Evolutionary conservation across 768 basidiomycete species (phyloP).

Genomic region (Chlorophyllum brunneum): DNA sequence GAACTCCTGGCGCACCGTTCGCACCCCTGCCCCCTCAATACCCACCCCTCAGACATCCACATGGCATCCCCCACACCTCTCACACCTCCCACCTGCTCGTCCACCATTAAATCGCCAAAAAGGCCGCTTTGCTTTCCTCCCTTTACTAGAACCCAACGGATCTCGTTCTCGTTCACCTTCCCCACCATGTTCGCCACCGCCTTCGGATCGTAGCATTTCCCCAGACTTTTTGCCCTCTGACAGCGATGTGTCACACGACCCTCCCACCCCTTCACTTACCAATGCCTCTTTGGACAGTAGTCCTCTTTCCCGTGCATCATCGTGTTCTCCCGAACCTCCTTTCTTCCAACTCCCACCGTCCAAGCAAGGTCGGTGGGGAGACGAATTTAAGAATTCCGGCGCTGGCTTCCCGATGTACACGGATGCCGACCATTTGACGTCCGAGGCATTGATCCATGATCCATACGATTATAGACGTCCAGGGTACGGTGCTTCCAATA

Average conservation of each 20-base stretch:
- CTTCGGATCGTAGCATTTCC: conserved; percentile 7
- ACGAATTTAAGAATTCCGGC: conserved; percentile 2
- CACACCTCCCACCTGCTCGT: conserved; percentile 11
- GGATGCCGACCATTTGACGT: not conserved
- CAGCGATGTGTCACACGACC: conserved; percentile 27
- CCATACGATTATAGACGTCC: not conserved
- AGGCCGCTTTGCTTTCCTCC: conserved; percentile 17
- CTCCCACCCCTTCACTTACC: conserved; percentile 33
- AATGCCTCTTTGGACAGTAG: conserved; percentile 35
- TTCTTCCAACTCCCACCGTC: conserved; percentile 27
- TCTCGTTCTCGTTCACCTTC: not conserved
- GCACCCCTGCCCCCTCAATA: conserved; percentile 10
- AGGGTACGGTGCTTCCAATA: not conserved
- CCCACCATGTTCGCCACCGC: conserved; percentile 12
- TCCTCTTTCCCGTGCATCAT: conserved; percentile 31
- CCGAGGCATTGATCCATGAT: not conserved
- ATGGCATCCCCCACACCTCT: conserved; percentile 10
- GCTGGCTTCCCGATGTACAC: not conserved
- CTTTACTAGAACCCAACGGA: conserved; percentile 9
- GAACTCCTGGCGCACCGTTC: conserved; percentile 11
- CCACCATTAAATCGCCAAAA: conserved; percentile 8
- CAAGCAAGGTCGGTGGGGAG: conserved; percentile 15
- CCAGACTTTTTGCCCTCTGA: conserved; percentile 19
- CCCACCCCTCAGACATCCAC: not conserved
- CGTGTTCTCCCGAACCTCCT: conserved; percentile 26